These are phyloP conservation scores for Camelina hispida DNA, from an alignment of 345 rosid species.

Conservation along the genomic window DNA sequence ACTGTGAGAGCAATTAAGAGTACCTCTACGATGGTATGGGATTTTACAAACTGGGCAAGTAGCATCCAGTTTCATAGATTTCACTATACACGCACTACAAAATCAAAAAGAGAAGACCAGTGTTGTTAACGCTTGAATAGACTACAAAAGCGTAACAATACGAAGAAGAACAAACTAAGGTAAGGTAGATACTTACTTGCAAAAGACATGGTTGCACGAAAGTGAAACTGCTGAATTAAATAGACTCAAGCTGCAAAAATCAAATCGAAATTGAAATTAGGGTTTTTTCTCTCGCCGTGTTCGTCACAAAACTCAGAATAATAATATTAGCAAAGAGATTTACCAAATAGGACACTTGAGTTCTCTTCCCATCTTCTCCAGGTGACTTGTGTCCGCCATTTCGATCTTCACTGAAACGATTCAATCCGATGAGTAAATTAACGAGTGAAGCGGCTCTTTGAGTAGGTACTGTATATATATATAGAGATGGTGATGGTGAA, in stretches of 20 bases:
- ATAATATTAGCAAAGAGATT: neutral
- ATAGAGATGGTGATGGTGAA: neutral
- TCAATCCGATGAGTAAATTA: neutral
- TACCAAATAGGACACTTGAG: slow-evolving; percentile 97
- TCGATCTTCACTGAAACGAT: slow-evolving; percentile 25
- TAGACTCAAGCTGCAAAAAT: slow-evolving; percentile 70
- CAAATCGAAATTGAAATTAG: slow-evolving; percentile 3
- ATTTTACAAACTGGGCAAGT: slow-evolving; percentile 86
- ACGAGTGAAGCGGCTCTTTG: neutral
- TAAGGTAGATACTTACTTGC: slow-evolving; percentile 63
- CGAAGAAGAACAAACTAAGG: neutral
- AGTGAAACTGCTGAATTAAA: slow-evolving; percentile 73
- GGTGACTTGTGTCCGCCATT: slow-evolving; percentile 72
- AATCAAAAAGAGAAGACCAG: neutral
- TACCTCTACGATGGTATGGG: slow-evolving; percentile 82
- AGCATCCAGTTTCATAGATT: slow-evolving; percentile 76
- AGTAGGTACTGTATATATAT: slow-evolving; percentile 7
- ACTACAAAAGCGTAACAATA: neutral
- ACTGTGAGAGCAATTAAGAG: neutral
- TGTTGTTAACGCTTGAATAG: neutral
- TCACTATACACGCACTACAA: slow-evolving; percentile 68
- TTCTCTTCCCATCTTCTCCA: slow-evolving; percentile 94
- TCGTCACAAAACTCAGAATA: neutral
- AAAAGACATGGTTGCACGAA: slow-evolving; percentile 83
- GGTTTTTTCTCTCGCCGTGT: slow-evolving; percentile 4